Evolutionary conservation across 1,284 basidiomycete genomes (phyloP), one percentile per base, ranked within the genome.

Genomic region (Pseudozyma thailandica): DNA sequence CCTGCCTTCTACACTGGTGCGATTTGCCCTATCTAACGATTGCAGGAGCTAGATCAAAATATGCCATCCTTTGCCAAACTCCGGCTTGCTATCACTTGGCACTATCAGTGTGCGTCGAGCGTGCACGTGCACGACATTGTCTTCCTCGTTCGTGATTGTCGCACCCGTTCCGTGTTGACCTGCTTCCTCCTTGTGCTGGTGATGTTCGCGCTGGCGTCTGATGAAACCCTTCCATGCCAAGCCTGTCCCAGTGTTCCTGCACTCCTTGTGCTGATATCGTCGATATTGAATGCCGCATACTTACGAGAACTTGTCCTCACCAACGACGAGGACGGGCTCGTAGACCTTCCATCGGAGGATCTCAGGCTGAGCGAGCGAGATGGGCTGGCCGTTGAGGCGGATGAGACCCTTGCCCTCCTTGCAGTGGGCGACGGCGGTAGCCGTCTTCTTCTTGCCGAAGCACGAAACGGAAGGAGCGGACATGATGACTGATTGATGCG

Each of bases 331-430:
- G 43, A 84, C 68, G 41, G 84, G 84, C 86, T 98, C 95, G 87
- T 98, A 99, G 80, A 98, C 90, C 89, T 99, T 99, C 87, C 94
- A 90, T 81, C 95, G 93, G 79, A 99, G 89, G 85, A 94, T 91
- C 85, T 95, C 92, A 61, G 84, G 82, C 85, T 92, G 90, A 80
- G 95, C 89, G 83, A 98, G 92, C 84, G 90, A 88, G 86, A 99
- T 93, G 84, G 96, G 96, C 57, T 92, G 91, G 77, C 95, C 94
- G 84, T 98, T 98, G 85, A 99, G 89, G 84, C 94, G 92, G 85
- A 99, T 91, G 83, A 97, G 89, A 66, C 96, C 96, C 85, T 93
- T 93, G 81, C 96, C 96, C 86, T 96, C 93, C 86, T 84, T 79
- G 73, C 66, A 74, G 71, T 73, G 57, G 54, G 78, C 77, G 47